Base-by-base conservation (phyloP, 208 protist species). In the Borovskyia barvae region DNA sequence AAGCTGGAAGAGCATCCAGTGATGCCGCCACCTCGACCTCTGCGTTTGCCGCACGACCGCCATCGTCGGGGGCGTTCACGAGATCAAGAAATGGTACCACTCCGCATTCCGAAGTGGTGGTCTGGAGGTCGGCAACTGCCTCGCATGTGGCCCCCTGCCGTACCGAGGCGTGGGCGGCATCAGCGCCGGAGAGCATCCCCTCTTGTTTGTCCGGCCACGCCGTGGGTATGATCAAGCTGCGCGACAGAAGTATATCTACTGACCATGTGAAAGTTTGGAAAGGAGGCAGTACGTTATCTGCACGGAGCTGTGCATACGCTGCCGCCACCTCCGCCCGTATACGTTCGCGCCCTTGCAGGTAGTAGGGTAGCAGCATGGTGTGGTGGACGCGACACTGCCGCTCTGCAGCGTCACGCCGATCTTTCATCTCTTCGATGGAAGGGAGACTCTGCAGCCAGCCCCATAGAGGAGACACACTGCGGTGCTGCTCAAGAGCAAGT, bases 11-110 rank as follows among this genome's bases (percentile, higher is more conserved):
- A 35, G 87, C 75, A 5, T 89, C 80, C 5, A 81, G 39, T 1
- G 69, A 49, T 24, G 72, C 51, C 19, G 84, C 86, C 19, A 92
- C 37, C 58, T 95, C 89, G 9, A 95, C 64, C 25, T 40, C 46
- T 0, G 85, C 86, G 52, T 95, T 95, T 6, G 59, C 66, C 6
- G 1, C 24, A 12, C 73, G 75, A 7, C 82, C 56, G 29, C 24
- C 33, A 22, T 62, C 62, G 46, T 86, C 80, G 2, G 76, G 39
- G 6, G 75, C 81, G 60, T 93, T 95, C 24, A 93, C 65, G 24
- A 92, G 58, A 45, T 95, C 89, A 9, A 90, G 20, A 57, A 85
- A 93, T 32, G 89, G 89, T 28, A 88, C 71, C 24, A 95, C 77
- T n/a, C 75, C 89, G 11, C 92, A 52, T 66, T 95, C 85, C 9